Conservation (phyloP, 257 asterid genomes). For the Orobanche coerulescens region DNA sequence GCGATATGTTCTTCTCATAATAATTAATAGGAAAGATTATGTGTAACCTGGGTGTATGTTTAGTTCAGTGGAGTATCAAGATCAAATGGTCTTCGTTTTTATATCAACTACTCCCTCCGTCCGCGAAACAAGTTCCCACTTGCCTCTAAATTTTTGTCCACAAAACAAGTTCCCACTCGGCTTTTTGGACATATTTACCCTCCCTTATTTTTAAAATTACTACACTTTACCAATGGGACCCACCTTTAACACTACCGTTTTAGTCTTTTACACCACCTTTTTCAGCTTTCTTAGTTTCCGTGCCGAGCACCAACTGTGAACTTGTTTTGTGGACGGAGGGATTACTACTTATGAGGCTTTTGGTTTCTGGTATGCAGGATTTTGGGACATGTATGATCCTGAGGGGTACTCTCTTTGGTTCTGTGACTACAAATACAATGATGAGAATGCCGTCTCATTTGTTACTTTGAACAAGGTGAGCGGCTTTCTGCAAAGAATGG, state of each 20-base stretch:
- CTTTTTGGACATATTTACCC: too few relatives aligned
- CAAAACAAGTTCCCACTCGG: too few relatives aligned
- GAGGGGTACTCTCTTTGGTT: constrained; percentile 98
- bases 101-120: too few relatives aligned
- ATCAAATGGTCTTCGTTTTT: constrained; percentile 14
- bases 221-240: too few relatives aligned
- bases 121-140: too few relatives aligned
- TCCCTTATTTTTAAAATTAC: too few relatives aligned
- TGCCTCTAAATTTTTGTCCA: too few relatives aligned
- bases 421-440: constrained; percentile 86
- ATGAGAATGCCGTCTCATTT: constrained; percentile 77
- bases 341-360: constrained; percentile 7
- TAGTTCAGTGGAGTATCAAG: background rate
- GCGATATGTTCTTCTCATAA: background rate
- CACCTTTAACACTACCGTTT: too few relatives aligned
- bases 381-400: constrained; percentile 97
- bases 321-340: too few relatives aligned
- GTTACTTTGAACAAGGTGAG: constrained; percentile 89
- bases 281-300: too few relatives aligned
- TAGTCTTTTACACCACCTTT: too few relatives aligned
- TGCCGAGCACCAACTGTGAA: too few relatives aligned
- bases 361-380: constrained; percentile 40
- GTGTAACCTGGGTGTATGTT: background rate
- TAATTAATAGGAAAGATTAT: background rate
- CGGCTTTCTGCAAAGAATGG: constrained; percentile 93